Evolutionary conservation across 192 early-diverging fungal genomes (phyloP), one percentile per base, ranked within the genome.

Genomic region (Gaertneriomyces sp.): DNA sequence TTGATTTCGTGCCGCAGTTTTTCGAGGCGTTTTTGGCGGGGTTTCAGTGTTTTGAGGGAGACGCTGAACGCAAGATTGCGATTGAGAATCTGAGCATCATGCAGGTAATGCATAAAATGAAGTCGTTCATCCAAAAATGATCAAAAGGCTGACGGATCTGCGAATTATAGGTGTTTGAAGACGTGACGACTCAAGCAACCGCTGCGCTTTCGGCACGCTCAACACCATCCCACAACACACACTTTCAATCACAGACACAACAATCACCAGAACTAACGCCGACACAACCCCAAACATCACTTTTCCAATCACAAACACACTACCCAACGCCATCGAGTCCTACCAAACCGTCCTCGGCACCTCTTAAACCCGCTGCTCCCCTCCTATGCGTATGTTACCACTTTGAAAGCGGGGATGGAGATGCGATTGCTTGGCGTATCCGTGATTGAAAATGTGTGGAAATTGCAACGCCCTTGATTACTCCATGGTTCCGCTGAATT

Each of bases 41-140:
- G 8, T 45, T 70, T 20, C 60, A 61, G 6, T 63, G 53, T 53
- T 50, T 70, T 41, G 53, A 63, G 5, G 46, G 44, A 53, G 53
- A 62, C n/a, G 54, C 47, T 17, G 68, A 70, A 39, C 42, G 42
- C 40, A 14, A 40, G 11, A 63, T 61, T 16, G 68, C 68, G 8
- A 53, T 70, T 17, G 68, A 70, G 9, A 62, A 70, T 40, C 39
- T 70, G n/a, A 70, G 60, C 25, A 61, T 70, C 44, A 63, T 70
- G 45, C 68, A 70, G 61, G 68, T 70, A 42, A 5, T 49, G 47
- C 17, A n/a, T n/a, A n/a, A n/a, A 2, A n/a, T 1, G 1, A 49
- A n/a, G 11, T 12, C 47, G 11, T 49, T 49, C 17, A 1, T 12
- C 12, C 11, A 1, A 0, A n/a, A 12, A 49, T 49, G 47, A 49